Base-by-base conservation (phyloP, 345 rosid species). In the Populus alba region DNA sequence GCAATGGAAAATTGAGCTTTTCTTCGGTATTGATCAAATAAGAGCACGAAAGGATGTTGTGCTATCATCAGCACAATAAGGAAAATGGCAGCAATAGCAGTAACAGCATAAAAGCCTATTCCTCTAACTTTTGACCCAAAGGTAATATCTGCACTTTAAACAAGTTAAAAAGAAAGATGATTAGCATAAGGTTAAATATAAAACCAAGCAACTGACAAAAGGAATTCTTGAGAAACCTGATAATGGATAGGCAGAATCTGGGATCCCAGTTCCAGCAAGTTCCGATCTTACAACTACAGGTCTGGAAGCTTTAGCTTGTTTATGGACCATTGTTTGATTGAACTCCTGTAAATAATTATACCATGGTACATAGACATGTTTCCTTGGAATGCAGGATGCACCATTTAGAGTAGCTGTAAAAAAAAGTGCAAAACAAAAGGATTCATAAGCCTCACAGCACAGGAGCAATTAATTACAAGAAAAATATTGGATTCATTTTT, bases 41-140 rank as follows among this genome's bases (percentile, higher is more conserved):
- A 78, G 68, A 96, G 90, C 73, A 96, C 97, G 33, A 92, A 85
- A 22, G 97, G 98, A 76, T 94, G 99, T 7, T 84, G 91, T 66
- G 82, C 79, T 11, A 92, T 71, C 97, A 96, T 94, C 29, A 66
- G 78, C 84, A 83, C 90, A 78, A 94, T 77, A 71, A 94, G 86
- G 75, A 87, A 77, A 78, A 85, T 83, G 81, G 95, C 99, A 6
- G 88, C 84, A 62, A 87, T 37, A 53, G 84, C 89, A 76, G 97
- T 87, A 75, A 88, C 85, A 53, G 84, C 81, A 78, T 89, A 94
- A 75, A 96, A 96, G 80, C 92, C 86, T 66, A 92, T 79, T 80
- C 99, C 98, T 86, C 97, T 91, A 63, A 89, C 85, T 85, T 85
- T 92, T 73, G 94, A 83, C 75, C 81, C 73, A 75, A 86, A 79